Percentiles rank a stretch among this genome's conserved stretches.
These are phyloP conservation scores for Boehmeria nivea DNA, from an alignment of 306 rosid species.

Conservation along the genomic window DNA sequence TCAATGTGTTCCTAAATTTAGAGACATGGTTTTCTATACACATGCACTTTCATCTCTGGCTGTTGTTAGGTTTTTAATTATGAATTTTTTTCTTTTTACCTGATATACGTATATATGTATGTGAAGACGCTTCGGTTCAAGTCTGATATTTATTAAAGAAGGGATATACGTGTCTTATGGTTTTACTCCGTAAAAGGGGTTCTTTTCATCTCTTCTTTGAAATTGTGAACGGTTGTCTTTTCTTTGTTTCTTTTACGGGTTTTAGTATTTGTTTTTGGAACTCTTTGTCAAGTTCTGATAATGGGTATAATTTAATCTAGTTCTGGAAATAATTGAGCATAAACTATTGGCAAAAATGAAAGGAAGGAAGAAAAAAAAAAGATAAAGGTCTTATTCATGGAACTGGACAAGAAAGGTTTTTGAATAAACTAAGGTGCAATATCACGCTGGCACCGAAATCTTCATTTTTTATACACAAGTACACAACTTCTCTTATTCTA, in stretches of 20 bases:
- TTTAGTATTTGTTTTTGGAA: neutral
- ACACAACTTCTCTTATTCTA: neutral
- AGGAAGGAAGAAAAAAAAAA: neutral
- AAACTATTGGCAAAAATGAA: neutral
- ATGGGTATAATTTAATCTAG: neutral
- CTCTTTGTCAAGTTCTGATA: neutral
- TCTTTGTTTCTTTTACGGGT: neutral
- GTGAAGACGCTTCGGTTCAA: too few species aligned
- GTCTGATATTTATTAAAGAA: neutral
- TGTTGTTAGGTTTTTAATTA: too few species aligned
- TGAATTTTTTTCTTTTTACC: too few species aligned
- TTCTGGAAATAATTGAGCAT: neutral
- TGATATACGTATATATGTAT: too few species aligned
- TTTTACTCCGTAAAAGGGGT: conserved; percentile 4
- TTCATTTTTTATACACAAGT: neutral
- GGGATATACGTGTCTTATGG: conserved; percentile 9
- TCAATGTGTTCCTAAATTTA: too few species aligned
- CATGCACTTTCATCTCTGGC: too few species aligned
- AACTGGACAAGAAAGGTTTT: conserved; percentile 1
- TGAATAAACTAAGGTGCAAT: conserved; percentile 15
- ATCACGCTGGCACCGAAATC: conserved; percentile 29
- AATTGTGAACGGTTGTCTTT: neutral
- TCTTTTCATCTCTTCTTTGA: neutral
- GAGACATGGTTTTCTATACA: too few species aligned
- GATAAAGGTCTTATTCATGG: neutral